Evolutionary conservation across 768 basidiomycete genomes (phyloP), one percentile per base, ranked within the genome.

Genomic region (Leccinum variicolor): DNA sequence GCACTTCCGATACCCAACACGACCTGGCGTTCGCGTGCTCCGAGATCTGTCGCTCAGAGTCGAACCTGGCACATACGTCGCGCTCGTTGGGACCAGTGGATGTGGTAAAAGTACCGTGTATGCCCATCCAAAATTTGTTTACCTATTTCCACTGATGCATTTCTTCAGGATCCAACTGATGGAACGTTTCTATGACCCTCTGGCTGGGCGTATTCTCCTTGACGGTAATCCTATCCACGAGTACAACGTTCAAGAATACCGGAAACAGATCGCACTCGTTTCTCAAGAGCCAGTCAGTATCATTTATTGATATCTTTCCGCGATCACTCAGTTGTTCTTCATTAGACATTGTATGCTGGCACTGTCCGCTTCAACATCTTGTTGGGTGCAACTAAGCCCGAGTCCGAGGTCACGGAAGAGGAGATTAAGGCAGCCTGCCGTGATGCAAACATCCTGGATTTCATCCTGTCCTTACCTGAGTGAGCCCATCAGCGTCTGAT

Each of bases 351-450:
- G 5, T 98, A 97, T 69, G 86, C 92, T n/a, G 92, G 93, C 28
- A 90, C 90, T 2, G 79, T 97, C 58, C 87, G 89, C 28, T 95
- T 96, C 75, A 98, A 98, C 72, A 84, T 95, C 69, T 71, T 94
- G 7, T 86, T 97, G 36, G 94, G 94, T 17, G 89, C 90, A 39
- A 82, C 79, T 62, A 92, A 90, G 67, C 87, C 89, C 4, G 75
- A 75, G 36, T 82, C 83, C 0, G 85, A 94, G 64, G 89, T 94
- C 10, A 93, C 92, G 3, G 84, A 94, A 66, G 82, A 87, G 65
- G 93, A 97, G 71, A 85, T 97, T 29, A 91, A 94, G 69, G 77
- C 82, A 21, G 94, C 84, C 0, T 95, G 94, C 66, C 81, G 87
- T 17, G 80, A 91, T 63, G 95, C 95, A 47, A 97, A 97, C 69